These are phyloP conservation scores for Lentinula edodes DNA, from an alignment of 768 basidiomycete species.

Conservation along the genomic window DNA sequence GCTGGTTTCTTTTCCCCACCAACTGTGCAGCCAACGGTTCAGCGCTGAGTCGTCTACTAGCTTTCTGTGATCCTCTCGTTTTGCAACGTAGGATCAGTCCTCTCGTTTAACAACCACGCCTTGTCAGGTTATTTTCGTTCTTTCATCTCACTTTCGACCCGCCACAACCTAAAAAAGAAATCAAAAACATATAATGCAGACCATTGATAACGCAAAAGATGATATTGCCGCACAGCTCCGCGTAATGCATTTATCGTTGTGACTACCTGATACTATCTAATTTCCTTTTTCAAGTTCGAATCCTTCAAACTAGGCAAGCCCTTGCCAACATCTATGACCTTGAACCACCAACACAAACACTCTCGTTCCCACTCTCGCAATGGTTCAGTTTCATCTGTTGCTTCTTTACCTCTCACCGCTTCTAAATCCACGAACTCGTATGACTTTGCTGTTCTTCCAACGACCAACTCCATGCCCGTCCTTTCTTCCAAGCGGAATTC, in stretches of 20 bases:
- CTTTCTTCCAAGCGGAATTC: constrained; percentile 61
- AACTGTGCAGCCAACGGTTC: neutral
- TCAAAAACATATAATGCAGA: constrained; percentile 16
- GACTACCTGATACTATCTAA: neutral
- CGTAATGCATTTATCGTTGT: constrained; percentile 24
- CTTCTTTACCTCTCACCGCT: constrained; percentile 35
- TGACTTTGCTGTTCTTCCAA: constrained; percentile 21
- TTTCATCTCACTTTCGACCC: constrained; percentile 16
- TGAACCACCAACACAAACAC: constrained; percentile 42
- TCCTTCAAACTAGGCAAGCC: constrained; percentile 65
- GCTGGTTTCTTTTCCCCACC: neutral
- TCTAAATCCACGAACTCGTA: constrained; percentile 29
- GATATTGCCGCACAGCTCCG: constrained; percentile 36
- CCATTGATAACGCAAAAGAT: constrained; percentile 22
- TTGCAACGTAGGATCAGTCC: constrained; percentile 19
- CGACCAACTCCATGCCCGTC: constrained; percentile 33
- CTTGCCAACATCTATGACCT: constrained; percentile 28
- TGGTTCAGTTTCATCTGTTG: constrained; percentile 44
- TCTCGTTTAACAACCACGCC: constrained; percentile 30
- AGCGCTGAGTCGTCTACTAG: constrained; percentile 2
- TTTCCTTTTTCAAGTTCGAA: constrained; percentile 47
- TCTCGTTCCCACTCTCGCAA: constrained; percentile 71
- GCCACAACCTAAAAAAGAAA: constrained; percentile 5
- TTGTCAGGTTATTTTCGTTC: constrained; percentile 28
- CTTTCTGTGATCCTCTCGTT: constrained; percentile 1